phyloP scores from a whole-genome alignment of 2,329 filamentous ascomycete species.

The Acephala macrosclerotiorum region DNA sequence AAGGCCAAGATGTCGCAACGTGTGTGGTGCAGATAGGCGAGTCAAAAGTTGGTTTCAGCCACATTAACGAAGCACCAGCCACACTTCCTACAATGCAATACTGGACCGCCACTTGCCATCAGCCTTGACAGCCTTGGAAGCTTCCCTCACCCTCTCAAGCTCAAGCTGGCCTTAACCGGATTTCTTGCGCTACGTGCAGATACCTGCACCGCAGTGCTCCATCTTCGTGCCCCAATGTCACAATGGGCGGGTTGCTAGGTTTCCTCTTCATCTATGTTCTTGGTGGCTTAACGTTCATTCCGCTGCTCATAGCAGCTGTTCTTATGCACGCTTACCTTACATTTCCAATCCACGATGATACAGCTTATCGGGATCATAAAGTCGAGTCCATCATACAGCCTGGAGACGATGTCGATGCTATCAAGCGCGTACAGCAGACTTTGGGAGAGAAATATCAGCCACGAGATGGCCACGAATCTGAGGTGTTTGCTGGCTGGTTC shows the following conservation, averaged over 20 bases:
- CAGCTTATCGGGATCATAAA: slow-evolving; percentile 43
- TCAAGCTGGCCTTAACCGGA: neutral
- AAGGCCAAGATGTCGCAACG: no score
- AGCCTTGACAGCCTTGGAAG: slow-evolving; percentile 9
- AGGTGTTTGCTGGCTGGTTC: slow-evolving; percentile 91
- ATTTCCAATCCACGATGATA: slow-evolving; percentile 62
- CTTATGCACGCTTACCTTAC: slow-evolving; percentile 74
- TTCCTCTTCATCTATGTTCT: slow-evolving; percentile 76
- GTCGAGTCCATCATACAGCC: slow-evolving; percentile 59
- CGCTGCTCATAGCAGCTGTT: slow-evolving; percentile 68
- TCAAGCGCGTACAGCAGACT: slow-evolving; percentile 66
- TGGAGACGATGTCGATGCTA: slow-evolving; percentile 68
- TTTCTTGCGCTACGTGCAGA: neutral
- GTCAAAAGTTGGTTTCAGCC: neutral
- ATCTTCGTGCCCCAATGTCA: slow-evolving; percentile 18
- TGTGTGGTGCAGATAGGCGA: no score
- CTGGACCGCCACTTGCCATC: neutral
- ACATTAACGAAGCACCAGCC: no score
- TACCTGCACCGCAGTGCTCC: slow-evolving; percentile 10
- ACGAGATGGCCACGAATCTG: slow-evolving; percentile 65
- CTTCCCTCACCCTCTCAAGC: neutral
- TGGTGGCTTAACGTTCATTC: slow-evolving; percentile 88
- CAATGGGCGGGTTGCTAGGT: slow-evolving; percentile 27
- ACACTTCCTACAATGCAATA: no score
- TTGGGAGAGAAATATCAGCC: slow-evolving; percentile 68